These are phyloP conservation scores for Epichloe elymi DNA, from an alignment of 2,329 filamentous ascomycete species.

Conservation along the genomic window DNA sequence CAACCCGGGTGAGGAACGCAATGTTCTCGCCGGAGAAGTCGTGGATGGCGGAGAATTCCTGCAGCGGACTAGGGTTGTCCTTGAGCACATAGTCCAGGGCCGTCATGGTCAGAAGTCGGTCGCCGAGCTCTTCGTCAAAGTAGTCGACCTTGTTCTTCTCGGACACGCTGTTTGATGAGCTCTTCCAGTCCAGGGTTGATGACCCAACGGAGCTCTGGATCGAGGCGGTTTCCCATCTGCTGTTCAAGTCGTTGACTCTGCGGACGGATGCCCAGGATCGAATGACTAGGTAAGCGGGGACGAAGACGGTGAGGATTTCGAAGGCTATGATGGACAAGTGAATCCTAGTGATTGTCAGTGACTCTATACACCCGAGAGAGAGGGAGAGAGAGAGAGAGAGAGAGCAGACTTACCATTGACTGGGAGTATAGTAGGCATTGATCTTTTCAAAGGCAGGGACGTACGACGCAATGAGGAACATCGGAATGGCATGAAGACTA, in stretches of 20 bases:
- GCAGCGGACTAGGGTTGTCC: constrained; percentile 43
- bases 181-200: constrained; percentile 8
- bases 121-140: constrained; percentile 12
- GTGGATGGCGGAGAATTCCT: constrained; percentile 48
- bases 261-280: constrained; percentile 22
- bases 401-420: constrained; percentile 46
- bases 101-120: constrained; percentile 41
- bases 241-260: constrained; percentile 10
- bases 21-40: constrained; percentile 62
- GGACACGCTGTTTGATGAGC: neutral
- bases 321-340: constrained; percentile 46
- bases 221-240: constrained; percentile 9
- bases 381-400: constrained; percentile 19
- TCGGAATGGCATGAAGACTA: constrained; percentile 48
- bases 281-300: constrained; percentile 44
- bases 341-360: constrained; percentile 12
- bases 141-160: constrained; percentile 5
- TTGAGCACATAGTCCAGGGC: constrained; percentile 47
- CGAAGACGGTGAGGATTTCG: constrained; percentile 47
- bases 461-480: constrained; percentile 49
- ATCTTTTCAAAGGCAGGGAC: constrained; percentile 33
- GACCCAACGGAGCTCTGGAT: neutral
- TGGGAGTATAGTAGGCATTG: constrained; percentile 41
- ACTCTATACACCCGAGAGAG: neutral
- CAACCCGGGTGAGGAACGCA: constrained; percentile 44